These are phyloP conservation scores for Geotrichum aggregatum DNA, from an alignment of 1,139 yeast species.

Conservation along the genomic window DNA sequence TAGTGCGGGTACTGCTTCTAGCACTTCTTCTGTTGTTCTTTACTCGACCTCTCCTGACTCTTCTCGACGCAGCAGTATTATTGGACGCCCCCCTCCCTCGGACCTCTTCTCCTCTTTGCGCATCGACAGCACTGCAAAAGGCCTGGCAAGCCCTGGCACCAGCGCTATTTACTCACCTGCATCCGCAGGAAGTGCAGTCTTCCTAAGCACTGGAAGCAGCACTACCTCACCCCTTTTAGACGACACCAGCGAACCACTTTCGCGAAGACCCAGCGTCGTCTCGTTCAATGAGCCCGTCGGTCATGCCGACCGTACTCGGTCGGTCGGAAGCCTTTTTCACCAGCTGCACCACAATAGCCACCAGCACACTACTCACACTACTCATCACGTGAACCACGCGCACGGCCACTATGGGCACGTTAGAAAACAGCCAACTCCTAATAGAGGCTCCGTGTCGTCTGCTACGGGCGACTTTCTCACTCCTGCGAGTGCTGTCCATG, in stretches of 20 bases:
- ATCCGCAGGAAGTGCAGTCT: background rate
- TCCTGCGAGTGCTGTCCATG: background rate
- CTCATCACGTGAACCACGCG: background rate
- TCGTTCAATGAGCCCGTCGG: slow-evolving; percentile 22
- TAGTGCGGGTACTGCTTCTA: background rate
- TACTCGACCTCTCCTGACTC: slow-evolving; percentile 13
- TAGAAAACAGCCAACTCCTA: background rate
- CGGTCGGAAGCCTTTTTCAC: slow-evolving; percentile 18
- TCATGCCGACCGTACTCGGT: slow-evolving; percentile 20
- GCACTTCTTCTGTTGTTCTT: slow-evolving; percentile 6
- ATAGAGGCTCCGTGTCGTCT: background rate
- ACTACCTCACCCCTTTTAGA: background rate
- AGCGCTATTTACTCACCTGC: background rate
- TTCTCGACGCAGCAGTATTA: slow-evolving; percentile 12
- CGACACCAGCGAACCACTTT: background rate
- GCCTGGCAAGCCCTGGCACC: background rate
- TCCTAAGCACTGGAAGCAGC: background rate
- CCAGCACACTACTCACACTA: background rate
- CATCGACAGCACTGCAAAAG: background rate
- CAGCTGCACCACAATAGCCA: slow-evolving; percentile 7
- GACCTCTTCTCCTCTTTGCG: slow-evolving; percentile 16
- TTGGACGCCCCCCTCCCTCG: slow-evolving; percentile 20
- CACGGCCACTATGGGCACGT: background rate
- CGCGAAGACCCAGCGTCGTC: slow-evolving; percentile 17
- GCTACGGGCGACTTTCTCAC: background rate